Percentiles rank a stretch among this genome's conserved stretches.
phyloP scores from a whole-genome alignment of 139 green algal genomes.

The Chlorella sp. region DNA sequence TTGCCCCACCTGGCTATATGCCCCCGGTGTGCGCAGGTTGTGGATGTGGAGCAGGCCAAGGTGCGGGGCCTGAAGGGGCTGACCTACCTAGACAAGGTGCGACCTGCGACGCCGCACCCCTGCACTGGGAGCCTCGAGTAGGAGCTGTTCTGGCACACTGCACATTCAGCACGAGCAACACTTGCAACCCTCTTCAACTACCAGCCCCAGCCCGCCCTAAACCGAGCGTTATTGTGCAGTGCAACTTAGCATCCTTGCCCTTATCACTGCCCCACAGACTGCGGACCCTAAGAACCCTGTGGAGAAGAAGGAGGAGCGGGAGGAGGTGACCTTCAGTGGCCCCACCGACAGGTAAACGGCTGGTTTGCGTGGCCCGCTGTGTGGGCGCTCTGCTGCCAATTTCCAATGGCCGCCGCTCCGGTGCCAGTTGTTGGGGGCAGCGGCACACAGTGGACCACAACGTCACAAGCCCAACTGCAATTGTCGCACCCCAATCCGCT shows the following conservation, averaged over 20 bases:
- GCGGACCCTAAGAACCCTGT: conserved; percentile 82
- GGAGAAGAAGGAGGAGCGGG: conserved; percentile 69
- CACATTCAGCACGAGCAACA: too few relatives aligned
- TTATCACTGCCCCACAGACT: background rate
- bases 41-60: conserved; percentile 59
- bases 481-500: background rate
- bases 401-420: too few relatives aligned
- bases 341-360: conserved; percentile 65
- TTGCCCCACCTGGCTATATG: background rate
- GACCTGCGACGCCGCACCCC: too few relatives aligned
- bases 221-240: too few relatives aligned
- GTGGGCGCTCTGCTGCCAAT: too few relatives aligned
- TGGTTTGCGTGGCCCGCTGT: too few relatives aligned
- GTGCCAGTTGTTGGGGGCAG: background rate
- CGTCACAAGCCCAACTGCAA: background rate
- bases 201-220: too few relatives aligned
- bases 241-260: too few relatives aligned
- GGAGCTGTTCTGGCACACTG: too few relatives aligned
- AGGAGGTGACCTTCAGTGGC: conserved; percentile 70
- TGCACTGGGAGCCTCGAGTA: too few relatives aligned
- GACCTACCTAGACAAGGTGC: conserved; percentile 87
- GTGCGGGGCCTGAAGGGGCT: conserved; percentile 84
- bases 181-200: too few relatives aligned
- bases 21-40: conserved; percentile 52
- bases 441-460: background rate